Base-by-base conservation (phyloP, 139 green algal genomes). In the Parachlorella kessleri region DNA sequence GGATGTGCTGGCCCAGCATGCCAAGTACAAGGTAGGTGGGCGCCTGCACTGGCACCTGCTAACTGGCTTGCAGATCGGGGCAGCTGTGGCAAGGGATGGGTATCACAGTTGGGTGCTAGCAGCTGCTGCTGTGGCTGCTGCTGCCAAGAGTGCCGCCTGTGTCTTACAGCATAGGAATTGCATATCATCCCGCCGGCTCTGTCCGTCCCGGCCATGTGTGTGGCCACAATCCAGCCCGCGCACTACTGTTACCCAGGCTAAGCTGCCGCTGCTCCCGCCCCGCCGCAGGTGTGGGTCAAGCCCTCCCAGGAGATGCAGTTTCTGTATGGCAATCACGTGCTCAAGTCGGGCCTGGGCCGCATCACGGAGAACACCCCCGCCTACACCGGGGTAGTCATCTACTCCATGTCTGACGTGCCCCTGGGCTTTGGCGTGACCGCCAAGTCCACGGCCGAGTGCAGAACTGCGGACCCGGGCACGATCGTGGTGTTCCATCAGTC, bases 261-360 rank as follows among this genome's bases (percentile, higher is more conserved):
- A 32, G 32, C 5, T 69, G 64, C 30, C 38, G 64, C 24, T 40
- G 64, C n/a, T 24, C 18, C 0, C 42, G 38, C 23, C 73, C 21
- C 10, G 66, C 26, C 40, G 64, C 89, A 98, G 94, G 89, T 99
- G 7, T 99, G 97, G 97, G 85, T 99, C 42, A 99, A 99, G 87
- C 94, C 97, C 0, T 95, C 94, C 7, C 84, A 92, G 6, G 97
- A 99, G 89, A 98, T 99, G 97, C 91, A 94, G 69, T 99, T 97
- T 77, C 90, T 99, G 78, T 99, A 99, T 75, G 97, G 97, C 78
- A 99, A 99, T 87, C 91, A 99, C 74, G 86, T 99, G 14, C 77
- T 99, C 33, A 99, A 99, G 83, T 93, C 86, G n/a, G 96, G 97
- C 21, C 83, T 99, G 70, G 97, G 93, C 6, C 84, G 96, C 54